Evolutionary conservation across 192 early-diverging fungal genomes (phyloP), one percentile per base, ranked within the genome.

Genomic region (Coemansia sp.): DNA sequence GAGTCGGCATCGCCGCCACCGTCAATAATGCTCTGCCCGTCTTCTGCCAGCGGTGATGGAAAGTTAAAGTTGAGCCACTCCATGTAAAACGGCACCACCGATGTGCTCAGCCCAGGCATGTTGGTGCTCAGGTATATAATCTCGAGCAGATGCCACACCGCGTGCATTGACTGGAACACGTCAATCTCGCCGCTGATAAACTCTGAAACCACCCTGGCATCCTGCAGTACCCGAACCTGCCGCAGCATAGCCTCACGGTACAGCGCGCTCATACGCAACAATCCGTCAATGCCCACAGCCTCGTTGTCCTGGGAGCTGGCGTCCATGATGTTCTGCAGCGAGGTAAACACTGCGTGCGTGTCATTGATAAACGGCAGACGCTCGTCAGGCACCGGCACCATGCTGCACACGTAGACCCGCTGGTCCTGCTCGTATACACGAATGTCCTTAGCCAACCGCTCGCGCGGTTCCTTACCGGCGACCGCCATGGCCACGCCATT

Each of bases 51-150:
- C 19, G 65, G 66, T 22, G 61, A 40, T n/a, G 69, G 70, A 38
- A 74, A 79, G 23, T 74, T 73, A 28, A 58, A 50, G 53, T 79
- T 79, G 8, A 79, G 70, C 76, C 76, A 79, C 17, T 66, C 58
- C 45, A 79, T 49, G 20, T 54, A 73, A 8, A 59, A 40, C 30
- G 58, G 52, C 35, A 63, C 65, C 2, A 70, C 27, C 8, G 65
- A 53, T 0, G 55, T 51, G 58, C 51, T 60, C 57, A 67, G 47
- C 2, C 60, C 61, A 3, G 60, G 63, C 32, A 48, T 20, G 22
- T 61, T 58, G 9, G 58, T 70, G 11, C 58, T 43, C 45, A 76
- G 23, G 30, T 70, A 76, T 4, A 79, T 52, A 2, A 74, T 59
- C 53, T 79, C 76, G 25, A 69, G n/a, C 25, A 79, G 51, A 11